Conservation (phyloP, 441 rosid genomes). For the Raphanus hybrid region DNA sequence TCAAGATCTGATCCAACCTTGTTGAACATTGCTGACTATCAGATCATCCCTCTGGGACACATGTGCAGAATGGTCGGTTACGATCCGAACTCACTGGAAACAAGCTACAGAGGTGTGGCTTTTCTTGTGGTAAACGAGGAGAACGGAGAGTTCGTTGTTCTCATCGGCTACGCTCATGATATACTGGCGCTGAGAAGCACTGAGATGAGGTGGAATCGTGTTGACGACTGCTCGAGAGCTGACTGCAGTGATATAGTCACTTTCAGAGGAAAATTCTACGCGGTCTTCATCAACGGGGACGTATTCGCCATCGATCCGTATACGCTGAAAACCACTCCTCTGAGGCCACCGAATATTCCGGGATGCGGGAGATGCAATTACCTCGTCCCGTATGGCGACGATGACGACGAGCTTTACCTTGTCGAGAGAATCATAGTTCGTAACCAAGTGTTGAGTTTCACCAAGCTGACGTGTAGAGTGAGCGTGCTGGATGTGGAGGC, state of each 20-base stretch:
- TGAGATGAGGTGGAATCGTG: neutral
- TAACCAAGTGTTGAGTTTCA: neutral
- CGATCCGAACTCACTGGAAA: neutral
- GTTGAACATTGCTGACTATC: neutral
- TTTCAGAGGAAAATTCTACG: neutral
- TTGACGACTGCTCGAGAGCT: neutral
- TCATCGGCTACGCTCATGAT: neutral
- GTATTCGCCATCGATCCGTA: neutral
- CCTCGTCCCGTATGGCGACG: neutral
- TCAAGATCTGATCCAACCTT: neutral
- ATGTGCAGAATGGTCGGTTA: neutral
- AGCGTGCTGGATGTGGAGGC: constrained; percentile 15
- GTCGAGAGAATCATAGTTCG: neutral
- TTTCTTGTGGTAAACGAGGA: neutral
- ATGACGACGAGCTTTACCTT: neutral
- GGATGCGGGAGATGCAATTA: neutral
- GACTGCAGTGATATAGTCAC: neutral
- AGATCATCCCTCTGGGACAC: neutral
- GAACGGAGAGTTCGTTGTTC: neutral
- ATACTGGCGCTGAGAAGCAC: neutral
- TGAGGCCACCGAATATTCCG: neutral
- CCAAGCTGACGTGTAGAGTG: constrained; percentile 8
- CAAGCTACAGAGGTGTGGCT: neutral
- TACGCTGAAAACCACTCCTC: neutral
- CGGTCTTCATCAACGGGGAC: neutral